Evolutionary conservation across 1,284 basidiomycete genomes (phyloP).

Genomic region (Ustilago bromivora): DNA sequence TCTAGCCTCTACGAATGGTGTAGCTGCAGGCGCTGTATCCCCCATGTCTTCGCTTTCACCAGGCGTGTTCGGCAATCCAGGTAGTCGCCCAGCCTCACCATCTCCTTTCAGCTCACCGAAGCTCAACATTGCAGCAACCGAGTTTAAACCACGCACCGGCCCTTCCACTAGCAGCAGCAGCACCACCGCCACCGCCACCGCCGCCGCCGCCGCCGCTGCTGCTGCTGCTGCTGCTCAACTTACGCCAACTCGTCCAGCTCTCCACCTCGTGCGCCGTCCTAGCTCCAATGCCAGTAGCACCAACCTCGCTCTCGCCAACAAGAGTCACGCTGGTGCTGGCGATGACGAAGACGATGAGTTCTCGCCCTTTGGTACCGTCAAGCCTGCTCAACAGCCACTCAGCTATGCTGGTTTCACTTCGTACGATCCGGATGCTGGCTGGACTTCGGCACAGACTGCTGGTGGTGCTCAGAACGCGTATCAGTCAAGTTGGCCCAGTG

Average conservation of each 20-base stretch:
- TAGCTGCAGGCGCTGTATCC: conserved; percentile 19
- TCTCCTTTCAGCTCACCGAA: conserved; percentile 61
- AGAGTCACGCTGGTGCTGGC: conserved; percentile 54
- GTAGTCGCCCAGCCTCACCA: conserved; percentile 56
- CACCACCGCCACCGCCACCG: too few species aligned
- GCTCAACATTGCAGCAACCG: conserved; percentile 62
- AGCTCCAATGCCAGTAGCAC: conserved; percentile 54
- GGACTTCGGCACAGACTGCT: conserved; percentile 24
- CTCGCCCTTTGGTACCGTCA: conserved; percentile 72
- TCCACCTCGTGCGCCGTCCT: conserved; percentile 33
- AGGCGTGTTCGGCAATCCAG: conserved; percentile 23
- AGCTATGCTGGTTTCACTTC: conserved; percentile 34
- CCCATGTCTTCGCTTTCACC: conserved; percentile 49
- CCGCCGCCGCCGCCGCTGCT: background rate
- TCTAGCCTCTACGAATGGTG: conserved; percentile 32
- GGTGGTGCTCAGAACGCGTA: conserved; percentile 12
- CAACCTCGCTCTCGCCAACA: conserved; percentile 54
- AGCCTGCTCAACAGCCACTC: conserved; percentile 35
- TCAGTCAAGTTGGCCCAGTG: conserved; percentile 13
- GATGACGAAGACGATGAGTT: conserved; percentile 75
- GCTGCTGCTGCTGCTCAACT: conserved; percentile 18
- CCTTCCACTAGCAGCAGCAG: conserved; percentile 18
- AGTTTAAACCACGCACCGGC: conserved; percentile 58
- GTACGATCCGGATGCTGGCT: conserved; percentile 39
- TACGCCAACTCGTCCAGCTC: conserved; percentile 35